A percentile compares a stretch with the other conserved stretches of the same genome.
These are phyloP conservation scores for Diplodia scrobiculata DNA, from an alignment of 2,329 filamentous ascomycete species.

Conservation along the genomic window DNA sequence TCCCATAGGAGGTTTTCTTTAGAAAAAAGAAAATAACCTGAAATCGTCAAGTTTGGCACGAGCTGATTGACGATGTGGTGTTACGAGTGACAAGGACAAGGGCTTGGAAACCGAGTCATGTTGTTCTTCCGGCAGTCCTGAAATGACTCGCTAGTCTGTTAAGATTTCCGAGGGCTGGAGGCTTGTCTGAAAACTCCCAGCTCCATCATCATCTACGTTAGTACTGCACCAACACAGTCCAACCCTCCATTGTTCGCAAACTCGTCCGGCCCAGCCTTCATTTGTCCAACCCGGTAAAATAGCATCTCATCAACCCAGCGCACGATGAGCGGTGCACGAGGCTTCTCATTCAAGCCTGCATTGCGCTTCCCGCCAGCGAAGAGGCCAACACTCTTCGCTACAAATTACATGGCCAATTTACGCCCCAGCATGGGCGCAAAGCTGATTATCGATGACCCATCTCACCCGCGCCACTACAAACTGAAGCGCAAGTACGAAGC, in stretches of 20 bases:
- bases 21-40: too few species aligned
- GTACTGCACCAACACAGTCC: not conserved
- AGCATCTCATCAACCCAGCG: too few species aligned
- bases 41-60: not conserved
- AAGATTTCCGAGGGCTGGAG: not conserved
- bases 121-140: too few species aligned
- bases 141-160: constrained; percentile 1
- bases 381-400: constrained; percentile 6
- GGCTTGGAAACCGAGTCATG: not conserved
- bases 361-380: not conserved
- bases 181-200: not conserved
- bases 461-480: not conserved
- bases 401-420: not conserved
- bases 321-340: not conserved
- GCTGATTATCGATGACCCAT: not conserved
- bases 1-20: too few species aligned
- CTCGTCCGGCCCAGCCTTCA: not conserved
- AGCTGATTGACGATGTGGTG: not conserved
- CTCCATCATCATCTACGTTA: not conserved
- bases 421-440: not conserved
- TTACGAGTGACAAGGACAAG: constrained; percentile 3
- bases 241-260: not conserved
- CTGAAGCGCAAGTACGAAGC: constrained; percentile 3
- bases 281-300: not conserved
- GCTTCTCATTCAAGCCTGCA: not conserved